These are phyloP conservation scores for Musa balbisiana DNA, from an alignment of 202 grass and related monocot genomes.

Conservation along the genomic window DNA sequence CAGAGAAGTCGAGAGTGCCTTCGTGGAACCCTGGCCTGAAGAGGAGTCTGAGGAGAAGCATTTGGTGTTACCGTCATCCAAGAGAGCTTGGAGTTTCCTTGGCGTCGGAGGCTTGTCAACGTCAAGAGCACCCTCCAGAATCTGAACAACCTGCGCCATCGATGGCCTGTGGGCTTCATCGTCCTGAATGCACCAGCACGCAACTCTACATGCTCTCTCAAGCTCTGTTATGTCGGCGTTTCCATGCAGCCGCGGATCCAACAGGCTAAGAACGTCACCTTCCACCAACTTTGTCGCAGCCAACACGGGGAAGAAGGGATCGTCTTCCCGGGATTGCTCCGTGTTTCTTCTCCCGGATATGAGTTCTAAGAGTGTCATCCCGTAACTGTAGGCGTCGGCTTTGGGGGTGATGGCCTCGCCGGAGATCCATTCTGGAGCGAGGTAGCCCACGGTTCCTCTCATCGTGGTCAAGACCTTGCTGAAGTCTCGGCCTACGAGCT, in stretches of 20 bases:
- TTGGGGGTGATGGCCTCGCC: neutral
- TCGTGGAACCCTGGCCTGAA: conserved; percentile 26
- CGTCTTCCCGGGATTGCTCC: conserved; percentile 20
- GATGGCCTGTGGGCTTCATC: conserved; percentile 53
- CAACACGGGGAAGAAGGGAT: conserved; percentile 51
- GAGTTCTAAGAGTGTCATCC: neutral
- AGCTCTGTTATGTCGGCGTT: conserved; percentile 43
- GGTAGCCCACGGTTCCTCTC: conserved; percentile 73
- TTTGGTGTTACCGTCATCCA: conserved; percentile 44
- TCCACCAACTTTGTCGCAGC: conserved; percentile 51
- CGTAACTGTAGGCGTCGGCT: neutral
- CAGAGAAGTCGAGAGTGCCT: neutral
- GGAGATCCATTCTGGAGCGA: conserved; percentile 25
- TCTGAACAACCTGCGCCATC: conserved; percentile 54
- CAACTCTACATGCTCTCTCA: conserved; percentile 53
- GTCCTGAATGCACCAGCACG: conserved; percentile 66
- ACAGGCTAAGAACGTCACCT: conserved; percentile 44
- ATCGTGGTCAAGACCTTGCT: conserved; percentile 76
- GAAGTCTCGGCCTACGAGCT: conserved; percentile 80
- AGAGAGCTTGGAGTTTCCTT: conserved; percentile 34
- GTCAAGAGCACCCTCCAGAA: conserved; percentile 49
- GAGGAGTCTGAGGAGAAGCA: conserved; percentile 70
- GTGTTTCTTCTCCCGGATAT: neutral
- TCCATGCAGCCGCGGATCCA: conserved; percentile 49
- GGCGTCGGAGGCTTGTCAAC: conserved; percentile 57